Evolutionary conservation across 768 basidiomycete genomes (phyloP).

Genomic region (Russula compacta): DNA sequence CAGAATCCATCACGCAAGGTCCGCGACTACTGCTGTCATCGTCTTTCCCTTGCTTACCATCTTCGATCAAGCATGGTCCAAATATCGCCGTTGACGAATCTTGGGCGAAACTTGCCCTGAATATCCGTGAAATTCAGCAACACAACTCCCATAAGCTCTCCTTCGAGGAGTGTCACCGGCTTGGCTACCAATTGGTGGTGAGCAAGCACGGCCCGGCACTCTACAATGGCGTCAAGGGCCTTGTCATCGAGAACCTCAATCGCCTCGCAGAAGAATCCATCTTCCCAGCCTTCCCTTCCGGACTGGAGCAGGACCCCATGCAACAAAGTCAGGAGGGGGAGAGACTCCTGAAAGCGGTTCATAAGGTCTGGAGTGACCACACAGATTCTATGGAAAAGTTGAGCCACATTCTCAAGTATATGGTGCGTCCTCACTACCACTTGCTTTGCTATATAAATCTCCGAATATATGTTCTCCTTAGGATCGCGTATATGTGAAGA

Average conservation of each 20-base stretch:
- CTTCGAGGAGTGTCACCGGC: slow-evolving; percentile 90
- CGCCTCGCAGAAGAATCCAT: slow-evolving; percentile 67
- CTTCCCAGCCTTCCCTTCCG: slow-evolving; percentile 73
- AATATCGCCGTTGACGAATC: slow-evolving; percentile 75
- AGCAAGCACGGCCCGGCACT: slow-evolving; percentile 76
- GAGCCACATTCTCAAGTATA: slow-evolving; percentile 87
- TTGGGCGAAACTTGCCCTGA: slow-evolving; percentile 70
- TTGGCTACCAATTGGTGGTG: slow-evolving; percentile 90
- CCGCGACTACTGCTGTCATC: slow-evolving; percentile 11
- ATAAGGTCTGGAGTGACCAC: slow-evolving; percentile 91
- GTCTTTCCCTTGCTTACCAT: not conserved
- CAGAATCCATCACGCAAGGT: slow-evolving; percentile 44
- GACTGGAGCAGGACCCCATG: slow-evolving; percentile 54
- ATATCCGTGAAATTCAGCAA: slow-evolving; percentile 91
- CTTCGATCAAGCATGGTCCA: slow-evolving; percentile 49
- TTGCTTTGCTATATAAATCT: not conserved
- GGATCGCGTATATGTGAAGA: slow-evolving; percentile 84
- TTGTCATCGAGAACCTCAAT: slow-evolving; percentile 79
- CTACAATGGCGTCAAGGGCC: slow-evolving; percentile 73
- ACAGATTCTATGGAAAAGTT: slow-evolving; percentile 80
- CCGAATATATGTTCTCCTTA: slow-evolving; percentile 28
- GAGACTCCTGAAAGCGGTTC: slow-evolving; percentile 70
- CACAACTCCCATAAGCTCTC: slow-evolving; percentile 85
- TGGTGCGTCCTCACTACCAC: slow-evolving; percentile 47
- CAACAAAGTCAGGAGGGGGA: slow-evolving; percentile 81